Conservation (phyloP, 768 basidiomycete species). For the Sporobolomyces phaffii region DNA sequence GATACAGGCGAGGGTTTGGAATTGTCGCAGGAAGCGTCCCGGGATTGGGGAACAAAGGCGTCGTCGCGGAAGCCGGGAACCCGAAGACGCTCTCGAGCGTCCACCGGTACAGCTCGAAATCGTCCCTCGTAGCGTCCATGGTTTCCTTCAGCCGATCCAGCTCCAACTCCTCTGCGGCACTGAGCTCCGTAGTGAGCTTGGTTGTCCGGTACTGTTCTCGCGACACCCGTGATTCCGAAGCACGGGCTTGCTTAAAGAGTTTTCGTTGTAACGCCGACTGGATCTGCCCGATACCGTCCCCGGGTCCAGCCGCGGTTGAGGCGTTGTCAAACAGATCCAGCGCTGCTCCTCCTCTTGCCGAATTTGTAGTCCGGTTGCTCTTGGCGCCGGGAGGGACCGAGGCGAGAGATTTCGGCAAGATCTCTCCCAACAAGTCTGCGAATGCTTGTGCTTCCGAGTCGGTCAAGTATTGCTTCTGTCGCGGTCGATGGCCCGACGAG, state of each 20-base stretch:
- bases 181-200: too few relatives aligned
- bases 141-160: slow-evolving; percentile 67
- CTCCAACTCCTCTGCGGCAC: slow-evolving; percentile 3
- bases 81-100: slow-evolving; percentile 63
- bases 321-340: slow-evolving; percentile 6
- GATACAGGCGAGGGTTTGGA: slow-evolving; percentile 44
- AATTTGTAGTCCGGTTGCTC: background rate
- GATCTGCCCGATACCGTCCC: background rate
- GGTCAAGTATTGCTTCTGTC: slow-evolving; percentile 27
- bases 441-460: slow-evolving; percentile 26
- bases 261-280: slow-evolving; percentile 17
- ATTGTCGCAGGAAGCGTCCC: background rate
- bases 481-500: background rate
- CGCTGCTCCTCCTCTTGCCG: background rate
- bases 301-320: background rate
- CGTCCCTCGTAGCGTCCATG: slow-evolving; percentile 63
- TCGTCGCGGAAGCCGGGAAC: background rate
- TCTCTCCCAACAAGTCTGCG: slow-evolving; percentile 32
- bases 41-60: slow-evolving; percentile 20
- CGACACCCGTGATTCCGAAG: too few relatives aligned
- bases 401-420: slow-evolving; percentile 20
- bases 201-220: too few relatives aligned
- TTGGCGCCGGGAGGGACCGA: background rate
- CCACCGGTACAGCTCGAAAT: slow-evolving; percentile 69
- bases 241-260: too few relatives aligned